These are phyloP conservation scores for Wickerhamiella azymoides DNA, from an alignment of 805 yeast species.

Conservation along the genomic window DNA sequence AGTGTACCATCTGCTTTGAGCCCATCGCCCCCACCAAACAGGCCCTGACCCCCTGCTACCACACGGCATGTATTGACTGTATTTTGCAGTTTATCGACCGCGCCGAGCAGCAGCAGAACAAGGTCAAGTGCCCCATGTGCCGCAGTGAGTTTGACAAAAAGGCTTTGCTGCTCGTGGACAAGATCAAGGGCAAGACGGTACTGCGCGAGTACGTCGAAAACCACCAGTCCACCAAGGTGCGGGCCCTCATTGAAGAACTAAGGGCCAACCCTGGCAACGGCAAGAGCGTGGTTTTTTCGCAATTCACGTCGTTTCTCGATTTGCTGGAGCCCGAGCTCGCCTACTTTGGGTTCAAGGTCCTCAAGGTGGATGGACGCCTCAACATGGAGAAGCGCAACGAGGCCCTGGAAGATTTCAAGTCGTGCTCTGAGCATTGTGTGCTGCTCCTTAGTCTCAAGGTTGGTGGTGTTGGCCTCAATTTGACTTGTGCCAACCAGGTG, in stretches of 20 bases:
- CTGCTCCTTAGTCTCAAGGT: constrained; percentile 70
- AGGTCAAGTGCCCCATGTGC: constrained; percentile 64
- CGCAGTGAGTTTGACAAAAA: constrained; percentile 39
- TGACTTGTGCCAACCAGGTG: constrained; percentile 73
- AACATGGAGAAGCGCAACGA: constrained; percentile 48
- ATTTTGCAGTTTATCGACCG: constrained; percentile 60
- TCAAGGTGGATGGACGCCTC: constrained; percentile 75
- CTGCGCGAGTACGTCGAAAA: constrained; percentile 24
- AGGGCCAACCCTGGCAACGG: constrained; percentile 40
- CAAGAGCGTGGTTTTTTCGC: constrained; percentile 80
- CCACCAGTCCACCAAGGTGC: constrained; percentile 53
- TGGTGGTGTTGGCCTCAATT: constrained; percentile 86
- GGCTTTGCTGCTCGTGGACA: constrained; percentile 33
- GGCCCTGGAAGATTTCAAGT: constrained; percentile 43
- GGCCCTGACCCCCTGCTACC: constrained; percentile 66
- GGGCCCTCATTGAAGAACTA: constrained; percentile 51
- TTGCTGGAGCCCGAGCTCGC: constrained; percentile 50
- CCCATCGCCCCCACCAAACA: constrained; percentile 42
- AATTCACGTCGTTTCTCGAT: constrained; percentile 72
- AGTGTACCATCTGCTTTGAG: constrained; percentile 74
- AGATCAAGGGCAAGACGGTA: constrained; percentile 12
- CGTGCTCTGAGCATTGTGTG: constrained; percentile 29
- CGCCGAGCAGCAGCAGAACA: constrained; percentile 36
- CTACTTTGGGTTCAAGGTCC: constrained; percentile 36
- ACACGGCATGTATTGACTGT: constrained; percentile 63